Base-by-base conservation (phyloP, 495 filamentous ascomycete species). In the Aeminium ludgeri region DNA sequence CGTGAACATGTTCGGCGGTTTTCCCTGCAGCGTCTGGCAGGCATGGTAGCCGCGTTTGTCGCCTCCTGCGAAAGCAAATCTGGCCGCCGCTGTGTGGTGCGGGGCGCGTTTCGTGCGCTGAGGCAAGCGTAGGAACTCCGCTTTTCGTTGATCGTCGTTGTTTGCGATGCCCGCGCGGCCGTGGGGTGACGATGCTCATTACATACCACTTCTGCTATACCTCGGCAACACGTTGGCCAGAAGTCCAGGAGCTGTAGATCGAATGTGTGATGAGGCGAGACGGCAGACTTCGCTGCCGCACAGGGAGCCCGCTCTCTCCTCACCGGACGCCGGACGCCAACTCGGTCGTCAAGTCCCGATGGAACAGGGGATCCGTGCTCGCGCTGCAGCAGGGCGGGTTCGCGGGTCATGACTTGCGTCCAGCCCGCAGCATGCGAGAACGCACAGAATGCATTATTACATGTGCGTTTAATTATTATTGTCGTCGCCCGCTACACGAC, bases 301-400 rank as follows among this genome's bases (percentile, higher is more conserved):
- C n/a, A 13, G 31, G 28, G 7, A 30, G 31, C 31, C 31, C 12
- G 4, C 31, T 3, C n/a, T 17, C 31, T 4, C 6, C 5, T 23
- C 17, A 8, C 23, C 23, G 4, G 23, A 8, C 23, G 23, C 11
- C 15, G 23, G 8, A 25, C 3, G 23, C 23, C 4, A 4, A 25
- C 23, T 25, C 23, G 23, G 23, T 25, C 23, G 23, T 25, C 23
- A 25, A 25, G 23, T 25, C 23, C 23, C 23, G 23, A 25, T 25
- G 23, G 46, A 49, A 49, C 41, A 20, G 10, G 46, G 30, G 46
- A 32, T 40, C 46, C 20, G 46, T 49, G 46, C 46, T 40, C 36
- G 18, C 11, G 12, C 38, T 36, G n/a, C n/a, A 41, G 30, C 35
- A 20, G 35, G n/a, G 25, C 36, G 19, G 27, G 30, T 25, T 13